Evolutionary conservation across 2,329 filamentous ascomycete species (phyloP).

Genomic region (Helotiales sp.): DNA sequence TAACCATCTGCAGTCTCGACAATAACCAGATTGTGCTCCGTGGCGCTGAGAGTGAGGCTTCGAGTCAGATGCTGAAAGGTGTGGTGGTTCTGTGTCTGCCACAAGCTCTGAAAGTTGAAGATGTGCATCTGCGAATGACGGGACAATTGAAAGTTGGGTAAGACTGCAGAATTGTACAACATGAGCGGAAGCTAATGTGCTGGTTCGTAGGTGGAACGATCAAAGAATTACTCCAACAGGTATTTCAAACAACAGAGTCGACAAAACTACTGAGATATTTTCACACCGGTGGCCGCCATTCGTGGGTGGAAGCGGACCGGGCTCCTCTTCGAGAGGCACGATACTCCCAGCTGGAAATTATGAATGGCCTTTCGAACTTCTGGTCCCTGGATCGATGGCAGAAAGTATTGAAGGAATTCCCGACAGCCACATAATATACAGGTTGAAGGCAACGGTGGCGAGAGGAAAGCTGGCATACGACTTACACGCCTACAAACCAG

Average conservation of each 20-base stretch:
- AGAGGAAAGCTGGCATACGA: slow-evolving; percentile 88
- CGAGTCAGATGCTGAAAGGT: slow-evolving; percentile 73
- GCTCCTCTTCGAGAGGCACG: slow-evolving; percentile 50
- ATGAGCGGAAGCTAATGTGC: slow-evolving; percentile 5
- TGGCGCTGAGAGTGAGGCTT: slow-evolving; percentile 72
- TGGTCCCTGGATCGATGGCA: slow-evolving; percentile 69
- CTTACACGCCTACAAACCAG: slow-evolving; percentile 74
- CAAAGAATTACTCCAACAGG: slow-evolving; percentile 55
- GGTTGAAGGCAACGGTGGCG: slow-evolving; percentile 85
- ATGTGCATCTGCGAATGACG: slow-evolving; percentile 69
- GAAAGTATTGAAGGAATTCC: slow-evolving; percentile 90
- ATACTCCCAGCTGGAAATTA: slow-evolving; percentile 74
- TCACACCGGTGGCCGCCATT: slow-evolving; percentile 71
- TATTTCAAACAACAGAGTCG: slow-evolving; percentile 58
- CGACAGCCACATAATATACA: slow-evolving; percentile 86
- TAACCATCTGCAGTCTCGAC: slow-evolving; percentile 57
- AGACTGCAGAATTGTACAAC: slow-evolving; percentile 35
- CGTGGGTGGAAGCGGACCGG: slow-evolving; percentile 49
- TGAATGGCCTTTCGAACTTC: slow-evolving; percentile 77
- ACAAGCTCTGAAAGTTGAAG: slow-evolving; percentile 68
- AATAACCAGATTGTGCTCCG: slow-evolving; percentile 79
- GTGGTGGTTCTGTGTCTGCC: slow-evolving; percentile 72
- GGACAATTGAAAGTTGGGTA: slow-evolving; percentile 71
- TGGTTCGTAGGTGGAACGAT: slow-evolving; percentile 49
- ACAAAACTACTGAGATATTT: slow-evolving; percentile 60